Percentiles rank a stretch among this genome's conserved stretches.
These are phyloP conservation scores for Pythium dissotocum DNA, from an alignment of 352 stramenopile species.

Conservation along the genomic window DNA sequence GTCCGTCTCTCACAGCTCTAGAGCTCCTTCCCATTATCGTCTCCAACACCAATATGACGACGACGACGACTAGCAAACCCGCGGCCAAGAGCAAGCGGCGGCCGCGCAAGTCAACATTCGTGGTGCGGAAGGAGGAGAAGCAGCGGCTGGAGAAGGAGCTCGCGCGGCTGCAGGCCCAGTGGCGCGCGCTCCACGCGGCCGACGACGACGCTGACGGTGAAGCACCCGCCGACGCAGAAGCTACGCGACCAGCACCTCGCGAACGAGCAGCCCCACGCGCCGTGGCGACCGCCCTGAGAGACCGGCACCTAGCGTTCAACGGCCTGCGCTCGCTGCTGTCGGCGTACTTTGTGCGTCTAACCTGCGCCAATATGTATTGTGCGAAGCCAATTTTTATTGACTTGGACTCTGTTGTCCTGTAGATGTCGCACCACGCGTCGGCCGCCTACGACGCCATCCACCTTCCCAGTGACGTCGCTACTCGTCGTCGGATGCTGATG, in stretches of 20 bases:
- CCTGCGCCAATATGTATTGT: neutral
- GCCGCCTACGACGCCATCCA: conserved; percentile 4
- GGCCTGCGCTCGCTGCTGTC: conserved; percentile 19
- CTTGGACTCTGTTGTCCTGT: neutral
- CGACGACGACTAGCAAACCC: neutral
- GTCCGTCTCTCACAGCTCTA: neutral
- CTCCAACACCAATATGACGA: neutral
- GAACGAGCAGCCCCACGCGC: neutral
- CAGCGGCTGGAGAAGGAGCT: conserved; percentile 20
- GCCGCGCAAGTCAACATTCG: conserved; percentile 23
- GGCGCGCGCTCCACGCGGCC: neutral
- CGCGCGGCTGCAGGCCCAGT: conserved; percentile 15
- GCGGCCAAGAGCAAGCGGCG: neutral
- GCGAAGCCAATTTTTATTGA: neutral
- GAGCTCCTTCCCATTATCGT: neutral
- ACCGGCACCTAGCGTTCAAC: conserved; percentile 11
- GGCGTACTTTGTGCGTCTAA: conserved; percentile 2
- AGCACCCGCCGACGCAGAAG: neutral
- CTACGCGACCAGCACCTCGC: neutral
- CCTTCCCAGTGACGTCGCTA: conserved; percentile 16
- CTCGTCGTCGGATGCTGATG: conserved; percentile 35
- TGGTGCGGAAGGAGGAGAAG: conserved; percentile 28
- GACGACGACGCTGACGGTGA: neutral
- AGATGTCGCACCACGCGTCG: neutral
- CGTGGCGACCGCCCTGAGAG: neutral